These are phyloP conservation scores for Corrigiola litoralis DNA, from an alignment of 179 eudicot species.

Conservation along the genomic window DNA sequence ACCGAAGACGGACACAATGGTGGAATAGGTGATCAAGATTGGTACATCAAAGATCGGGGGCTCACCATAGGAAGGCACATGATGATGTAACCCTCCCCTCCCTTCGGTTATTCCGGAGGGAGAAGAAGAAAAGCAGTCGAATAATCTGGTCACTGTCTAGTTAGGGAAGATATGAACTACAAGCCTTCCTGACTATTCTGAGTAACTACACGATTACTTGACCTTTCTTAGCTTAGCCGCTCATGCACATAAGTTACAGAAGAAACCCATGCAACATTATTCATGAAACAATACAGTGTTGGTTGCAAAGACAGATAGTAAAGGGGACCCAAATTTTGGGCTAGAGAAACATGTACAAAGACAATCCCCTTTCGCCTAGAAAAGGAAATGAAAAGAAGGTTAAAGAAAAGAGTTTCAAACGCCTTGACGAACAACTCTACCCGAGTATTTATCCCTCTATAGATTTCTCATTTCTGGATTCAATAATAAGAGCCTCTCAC, in stretches of 20 bases:
- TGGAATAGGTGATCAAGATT: too few relatives aligned
- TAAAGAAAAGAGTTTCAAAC: conserved; percentile 13
- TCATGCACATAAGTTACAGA: conserved; percentile 22
- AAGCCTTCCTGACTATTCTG: not conserved
- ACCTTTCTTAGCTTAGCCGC: conserved; percentile 5
- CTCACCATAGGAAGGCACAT: too few relatives aligned
- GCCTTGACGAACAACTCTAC: conserved; percentile 30
- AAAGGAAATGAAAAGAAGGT: not conserved
- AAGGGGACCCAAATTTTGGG: conserved; percentile 41
- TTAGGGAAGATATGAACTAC: not conserved
- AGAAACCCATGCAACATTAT: conserved; percentile 40
- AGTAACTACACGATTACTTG: conserved; percentile 3
- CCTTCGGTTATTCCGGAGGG: too few relatives aligned
- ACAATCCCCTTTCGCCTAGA: conserved; percentile 28
- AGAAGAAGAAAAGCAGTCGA: too few relatives aligned
- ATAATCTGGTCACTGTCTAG: too few relatives aligned
- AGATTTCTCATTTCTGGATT: conserved; percentile 3
- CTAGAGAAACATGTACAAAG: conserved; percentile 50
- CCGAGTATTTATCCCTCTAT: conserved; percentile 18
- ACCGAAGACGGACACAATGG: too few relatives aligned
- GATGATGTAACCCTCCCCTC: too few relatives aligned
- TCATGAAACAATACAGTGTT: conserved; percentile 32
- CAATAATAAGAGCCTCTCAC: conserved; percentile 14
- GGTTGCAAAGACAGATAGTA: conserved; percentile 19
- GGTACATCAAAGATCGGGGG: too few relatives aligned